Evolutionary conservation across 116 monocot species (phyloP), one percentile per base, ranked within the genome.

Genomic region (Thalassia testudinum): DNA sequence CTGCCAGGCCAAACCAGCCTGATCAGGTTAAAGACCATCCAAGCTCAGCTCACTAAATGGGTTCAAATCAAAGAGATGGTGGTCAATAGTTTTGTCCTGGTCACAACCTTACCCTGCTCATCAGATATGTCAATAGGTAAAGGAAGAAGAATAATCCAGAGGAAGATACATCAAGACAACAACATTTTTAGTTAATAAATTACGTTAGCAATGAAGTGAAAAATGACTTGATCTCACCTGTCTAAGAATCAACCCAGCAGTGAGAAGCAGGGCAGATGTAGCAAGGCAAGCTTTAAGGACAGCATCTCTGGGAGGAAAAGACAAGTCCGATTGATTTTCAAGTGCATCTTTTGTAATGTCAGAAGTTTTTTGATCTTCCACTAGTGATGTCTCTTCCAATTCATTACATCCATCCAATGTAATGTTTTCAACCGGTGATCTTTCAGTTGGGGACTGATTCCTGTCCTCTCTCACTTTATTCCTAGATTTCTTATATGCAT

Each of bases 271-370:
- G 21, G 68, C 69, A 62, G 91, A 91, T 47, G 91, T 81, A 21
- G 71, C 1, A 29, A 45, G 43, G 56, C 91, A 91, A 26, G 91
- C 81, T 63, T 79, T 78, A 61, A 85, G 73, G 40, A 91, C 85
- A 43, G 63, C 59, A 70, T 37, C 66, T 74, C 91, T 85, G 21
- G 58, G 53, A 47, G 81, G 56, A 60, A 23, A 48, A 49, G 59
- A 8, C 53, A 47, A 27, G 27, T 49, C 51, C 13, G 34, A 45
- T 15, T 38, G 56, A 60, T 42, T 27, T 27, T 16, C 52, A 38
- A 42, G 14, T 61, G 57, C 26, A 25, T 62, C 59, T 27, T 12
- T 19, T 58, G 29, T 51, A 23, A 42, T 42, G 22, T 37, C 19
- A 62, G 16, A 23, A 43, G n/a, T 56, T 1, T 40, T 52, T 22